phyloP scores from a whole-genome alignment of 768 basidiomycete genomes.

The Tulasnella sp. region DNA sequence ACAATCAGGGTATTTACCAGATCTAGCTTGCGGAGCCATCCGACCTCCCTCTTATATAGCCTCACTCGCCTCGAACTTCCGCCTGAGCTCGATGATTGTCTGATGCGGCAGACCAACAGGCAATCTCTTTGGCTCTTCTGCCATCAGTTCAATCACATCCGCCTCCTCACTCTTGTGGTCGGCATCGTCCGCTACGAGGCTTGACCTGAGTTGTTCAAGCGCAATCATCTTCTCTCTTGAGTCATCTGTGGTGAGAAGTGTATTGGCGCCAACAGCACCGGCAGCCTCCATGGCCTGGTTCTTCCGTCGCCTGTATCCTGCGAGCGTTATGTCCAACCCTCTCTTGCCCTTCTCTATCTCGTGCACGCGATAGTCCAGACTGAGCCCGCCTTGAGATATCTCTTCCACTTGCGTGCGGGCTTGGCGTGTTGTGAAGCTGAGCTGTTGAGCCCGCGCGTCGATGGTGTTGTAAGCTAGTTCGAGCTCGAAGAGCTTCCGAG shows the following conservation, averaged over 20 bases:
- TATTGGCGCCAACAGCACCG: conserved; percentile 7
- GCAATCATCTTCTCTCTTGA: no score
- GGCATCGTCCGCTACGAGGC: background rate
- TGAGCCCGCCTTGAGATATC: background rate
- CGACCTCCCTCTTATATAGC: no score
- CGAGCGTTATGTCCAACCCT: background rate
- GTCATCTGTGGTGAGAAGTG: background rate
- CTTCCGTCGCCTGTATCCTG: background rate
- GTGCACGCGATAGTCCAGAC: conserved; percentile 7
- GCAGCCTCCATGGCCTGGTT: conserved; percentile 2
- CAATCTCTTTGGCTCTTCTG: no score
- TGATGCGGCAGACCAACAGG: no score
- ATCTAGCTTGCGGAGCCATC: no score
- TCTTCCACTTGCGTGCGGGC: conserved; percentile 6
- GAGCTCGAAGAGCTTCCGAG: conserved; percentile 1
- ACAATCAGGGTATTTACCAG: no score
- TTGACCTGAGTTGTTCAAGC: no score
- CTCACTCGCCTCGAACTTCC: no score
- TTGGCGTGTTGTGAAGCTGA: conserved; percentile 3
- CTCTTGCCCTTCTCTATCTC: background rate
- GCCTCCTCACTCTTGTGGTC: background rate
- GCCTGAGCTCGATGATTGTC: no score
- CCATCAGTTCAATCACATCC: no score
- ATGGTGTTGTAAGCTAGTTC: conserved; percentile 1
- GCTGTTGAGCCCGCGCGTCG: conserved; percentile 4